phyloP scores from a whole-genome alignment of 768 basidiomycete genomes.

The Boletus insuetus region DNA sequence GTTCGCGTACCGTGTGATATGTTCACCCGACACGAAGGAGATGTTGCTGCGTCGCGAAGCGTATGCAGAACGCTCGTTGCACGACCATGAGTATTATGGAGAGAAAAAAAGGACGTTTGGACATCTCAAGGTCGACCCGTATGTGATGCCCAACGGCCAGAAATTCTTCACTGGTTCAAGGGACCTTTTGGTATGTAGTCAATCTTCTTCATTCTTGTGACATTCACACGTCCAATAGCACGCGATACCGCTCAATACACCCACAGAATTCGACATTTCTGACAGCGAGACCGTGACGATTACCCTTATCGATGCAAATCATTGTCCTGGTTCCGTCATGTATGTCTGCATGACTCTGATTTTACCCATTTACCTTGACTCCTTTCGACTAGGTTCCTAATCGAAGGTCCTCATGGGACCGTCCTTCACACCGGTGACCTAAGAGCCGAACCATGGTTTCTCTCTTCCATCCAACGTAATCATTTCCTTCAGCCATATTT shows the following conservation, averaged over 20 bases:
- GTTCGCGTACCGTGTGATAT: slow-evolving; percentile 70
- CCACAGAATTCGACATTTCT: slow-evolving; percentile 58
- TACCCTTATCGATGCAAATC: slow-evolving; percentile 87
- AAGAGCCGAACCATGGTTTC: slow-evolving; percentile 80
- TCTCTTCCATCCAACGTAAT: slow-evolving; percentile 65
- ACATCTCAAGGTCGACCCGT: slow-evolving; percentile 62
- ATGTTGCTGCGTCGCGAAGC: slow-evolving; percentile 82
- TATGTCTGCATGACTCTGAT: slow-evolving; percentile 33
- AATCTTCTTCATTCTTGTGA: neutral
- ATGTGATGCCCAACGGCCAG: slow-evolving; percentile 44
- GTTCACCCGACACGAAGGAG: slow-evolving; percentile 80
- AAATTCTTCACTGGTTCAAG: slow-evolving; percentile 51
- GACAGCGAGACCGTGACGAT: slow-evolving; percentile 60
- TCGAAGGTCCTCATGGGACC: slow-evolving; percentile 66
- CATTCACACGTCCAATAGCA: slow-evolving; percentile 37
- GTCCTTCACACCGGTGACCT: slow-evolving; percentile 94
- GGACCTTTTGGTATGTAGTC: slow-evolving; percentile 44
- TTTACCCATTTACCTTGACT: neutral
- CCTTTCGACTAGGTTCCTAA: slow-evolving; percentile 64
- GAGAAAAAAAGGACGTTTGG: slow-evolving; percentile 50
- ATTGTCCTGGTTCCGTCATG: slow-evolving; percentile 95
- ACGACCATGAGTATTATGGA: slow-evolving; percentile 37
- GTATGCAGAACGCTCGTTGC: slow-evolving; percentile 58
- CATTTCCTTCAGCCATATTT: slow-evolving; percentile 74
- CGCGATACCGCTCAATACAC: slow-evolving; percentile 58